These are phyloP conservation scores for Tympanopsis confertula DNA, from an alignment of 2,329 filamentous ascomycete species.

Conservation along the genomic window DNA sequence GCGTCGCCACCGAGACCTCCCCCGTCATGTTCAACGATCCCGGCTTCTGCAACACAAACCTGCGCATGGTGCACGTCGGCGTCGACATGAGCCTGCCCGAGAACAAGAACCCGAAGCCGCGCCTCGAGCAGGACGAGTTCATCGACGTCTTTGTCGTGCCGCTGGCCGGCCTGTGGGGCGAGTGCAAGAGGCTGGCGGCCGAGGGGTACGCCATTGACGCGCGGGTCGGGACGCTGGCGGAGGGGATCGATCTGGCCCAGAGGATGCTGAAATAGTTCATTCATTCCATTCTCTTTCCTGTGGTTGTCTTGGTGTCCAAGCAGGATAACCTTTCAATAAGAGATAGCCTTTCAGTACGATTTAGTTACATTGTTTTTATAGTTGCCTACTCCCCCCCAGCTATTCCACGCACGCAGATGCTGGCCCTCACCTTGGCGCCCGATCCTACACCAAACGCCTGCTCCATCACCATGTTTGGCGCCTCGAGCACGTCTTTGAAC, in stretches of 20 bases:
- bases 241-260: conserved; percentile 66
- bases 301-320: too few relatives aligned
- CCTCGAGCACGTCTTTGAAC: conserved; percentile 18
- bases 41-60: conserved; percentile 56
- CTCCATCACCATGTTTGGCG: conserved; percentile 16
- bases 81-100: conserved; percentile 59
- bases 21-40: conserved; percentile 59
- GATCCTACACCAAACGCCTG: conserved; percentile 20
- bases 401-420: conserved; percentile 19
- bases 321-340: too few relatives aligned
- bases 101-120: conserved; percentile 57
- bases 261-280: too few relatives aligned
- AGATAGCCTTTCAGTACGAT: too few relatives aligned
- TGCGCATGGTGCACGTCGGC: conserved; percentile 60
- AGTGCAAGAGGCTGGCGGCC: conserved; percentile 53
- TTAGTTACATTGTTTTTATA: neutral
- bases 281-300: too few relatives aligned
- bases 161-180: conserved; percentile 49
- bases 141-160: conserved; percentile 69
- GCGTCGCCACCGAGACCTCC: conserved; percentile 39
- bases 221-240: conserved; percentile 64
- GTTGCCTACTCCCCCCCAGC: conserved; percentile 3
- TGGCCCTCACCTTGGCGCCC: conserved; percentile 20
- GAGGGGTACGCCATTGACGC: conserved; percentile 72
- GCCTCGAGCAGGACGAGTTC: conserved; percentile 71